A percentile compares a stretch with the other conserved stretches of the same genome.
Evolutionary conservation across 805 yeast species (phyloP).

Genomic region (Spathaspora arborariae): DNA sequence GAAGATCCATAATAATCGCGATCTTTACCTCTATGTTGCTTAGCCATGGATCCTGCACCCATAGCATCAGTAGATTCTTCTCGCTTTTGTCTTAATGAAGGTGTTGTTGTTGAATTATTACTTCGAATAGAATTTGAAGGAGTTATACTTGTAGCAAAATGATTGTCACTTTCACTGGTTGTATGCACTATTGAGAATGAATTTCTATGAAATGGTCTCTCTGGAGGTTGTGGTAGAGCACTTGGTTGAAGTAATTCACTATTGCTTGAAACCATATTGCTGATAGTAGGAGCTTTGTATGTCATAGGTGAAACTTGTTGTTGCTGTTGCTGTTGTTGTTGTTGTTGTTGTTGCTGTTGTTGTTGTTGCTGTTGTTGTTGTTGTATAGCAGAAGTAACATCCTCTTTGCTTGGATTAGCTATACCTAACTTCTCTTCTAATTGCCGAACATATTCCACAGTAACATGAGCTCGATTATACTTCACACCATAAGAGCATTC

Average conservation of each 20-base stretch:
- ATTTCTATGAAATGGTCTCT: neutral
- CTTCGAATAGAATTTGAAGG: constrained; percentile 3
- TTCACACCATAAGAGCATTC: constrained; percentile 7
- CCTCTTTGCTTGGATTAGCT: neutral
- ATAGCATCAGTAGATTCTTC: constrained; percentile 10
- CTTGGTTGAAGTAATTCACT: neutral
- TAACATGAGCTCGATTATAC: constrained; percentile 7
- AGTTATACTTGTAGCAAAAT: neutral
- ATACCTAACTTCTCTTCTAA: constrained; percentile 7
- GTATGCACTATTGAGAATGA: neutral
- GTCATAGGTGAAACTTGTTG: neutral
- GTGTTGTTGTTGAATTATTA: neutral
- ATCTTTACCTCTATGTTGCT: constrained; percentile 1
- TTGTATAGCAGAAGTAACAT: neutral
- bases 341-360: constrained; percentile 1
- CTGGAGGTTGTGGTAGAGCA: constrained; percentile 3
- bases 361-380: neutral
- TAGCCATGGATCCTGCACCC: constrained; percentile 11
- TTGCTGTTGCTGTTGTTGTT: neutral
- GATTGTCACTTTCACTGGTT: neutral
- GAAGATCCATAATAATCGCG: constrained; percentile 10
- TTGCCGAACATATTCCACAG: constrained; percentile 9
- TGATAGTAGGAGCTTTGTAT: neutral
- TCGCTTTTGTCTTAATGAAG: neutral
- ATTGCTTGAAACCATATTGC: constrained; percentile 1